Evolutionary conservation across 2,329 filamentous ascomycete genomes (phyloP).

Genomic region (Hawksworthiomyces lignivorus): DNA sequence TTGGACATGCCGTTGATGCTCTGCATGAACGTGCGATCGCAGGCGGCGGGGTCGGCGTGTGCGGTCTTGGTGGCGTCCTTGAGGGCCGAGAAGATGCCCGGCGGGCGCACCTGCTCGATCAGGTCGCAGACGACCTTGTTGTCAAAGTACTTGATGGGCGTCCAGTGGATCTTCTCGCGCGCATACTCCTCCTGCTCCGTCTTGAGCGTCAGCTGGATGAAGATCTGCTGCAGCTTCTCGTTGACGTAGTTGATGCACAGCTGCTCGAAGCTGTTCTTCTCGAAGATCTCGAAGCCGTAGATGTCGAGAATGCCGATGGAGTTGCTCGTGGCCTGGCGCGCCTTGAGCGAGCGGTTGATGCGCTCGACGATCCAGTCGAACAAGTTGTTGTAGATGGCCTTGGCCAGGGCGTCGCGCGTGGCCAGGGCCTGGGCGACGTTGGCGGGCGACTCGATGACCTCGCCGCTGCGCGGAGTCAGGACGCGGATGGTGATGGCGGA

Average conservation of each 20-base stretch:
- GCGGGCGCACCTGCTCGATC: conserved; percentile 85
- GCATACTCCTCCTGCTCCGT: conserved; percentile 97
- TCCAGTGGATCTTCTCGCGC: conserved; percentile 95
- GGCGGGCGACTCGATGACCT: conserved; percentile 66
- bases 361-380: conserved; percentile 98
- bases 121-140: conserved; percentile 98
- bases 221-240: conserved; percentile 98
- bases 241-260: conserved; percentile 99
- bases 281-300: conserved; percentile 98
- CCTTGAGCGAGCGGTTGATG: conserved; percentile 80
- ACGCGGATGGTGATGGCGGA: conserved; percentile 86
- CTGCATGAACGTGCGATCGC: conserved; percentile 92
- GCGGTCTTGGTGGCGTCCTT: conserved; percentile 99
- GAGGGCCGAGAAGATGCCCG: conserved; percentile 87
- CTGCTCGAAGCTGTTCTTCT: conserved; percentile 98
- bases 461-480: conserved; percentile 59
- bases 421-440: conserved; percentile 81
- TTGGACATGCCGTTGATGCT: conserved; percentile 86
- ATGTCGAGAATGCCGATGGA: conserved; percentile 97
- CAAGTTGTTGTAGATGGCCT: conserved; percentile 94
- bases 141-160: conserved; percentile 97
- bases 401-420: conserved; percentile 84
- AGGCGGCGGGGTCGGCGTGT: conserved; percentile 87
- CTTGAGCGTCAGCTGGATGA: conserved; percentile 94
- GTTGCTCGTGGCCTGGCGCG: conserved; percentile 66